A percentile compares a stretch with the other conserved stretches of the same genome.
phyloP scores from a whole-genome alignment of 2,329 filamentous ascomycete genomes.

The Aspergillus unguis region DNA sequence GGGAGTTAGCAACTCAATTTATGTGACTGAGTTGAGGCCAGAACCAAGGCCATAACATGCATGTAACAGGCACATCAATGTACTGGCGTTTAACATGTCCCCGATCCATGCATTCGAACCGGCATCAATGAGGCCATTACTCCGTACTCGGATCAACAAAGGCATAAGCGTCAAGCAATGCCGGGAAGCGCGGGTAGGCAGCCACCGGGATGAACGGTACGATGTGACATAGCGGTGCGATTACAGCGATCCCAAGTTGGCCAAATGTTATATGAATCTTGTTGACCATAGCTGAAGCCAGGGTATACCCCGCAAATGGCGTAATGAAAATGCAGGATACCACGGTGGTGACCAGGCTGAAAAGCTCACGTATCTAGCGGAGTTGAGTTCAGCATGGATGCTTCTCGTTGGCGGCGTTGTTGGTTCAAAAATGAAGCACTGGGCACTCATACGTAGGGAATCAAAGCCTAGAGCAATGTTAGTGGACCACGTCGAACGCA shows the following conservation, averaged over 20 bases:
- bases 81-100: conserved; percentile 68
- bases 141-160: conserved; percentile 38
- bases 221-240: conserved; percentile 45
- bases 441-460: conserved; percentile 43
- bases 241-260: conserved; percentile 68
- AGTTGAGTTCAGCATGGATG: neutral
- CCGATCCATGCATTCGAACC: conserved; percentile 63
- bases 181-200: conserved; percentile 35
- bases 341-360: conserved; percentile 27
- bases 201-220: conserved; percentile 29
- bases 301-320: conserved; percentile 49
- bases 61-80: conserved; percentile 69
- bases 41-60: conserved; percentile 66
- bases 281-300: conserved; percentile 45
- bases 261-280: conserved; percentile 49
- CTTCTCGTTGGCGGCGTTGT: neutral
- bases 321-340: conserved; percentile 50
- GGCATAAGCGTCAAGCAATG: conserved; percentile 33
- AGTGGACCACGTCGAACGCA: conserved; percentile 10
- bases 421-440: neutral
- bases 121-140: conserved; percentile 44
- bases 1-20: neutral
- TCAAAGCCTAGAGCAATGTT: conserved; percentile 36
- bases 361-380: conserved; percentile 8
- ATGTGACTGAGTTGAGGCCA: neutral